Evolutionary conservation across 2,329 filamentous ascomycete genomes (phyloP).

Genomic region (Fusarium torreyae): DNA sequence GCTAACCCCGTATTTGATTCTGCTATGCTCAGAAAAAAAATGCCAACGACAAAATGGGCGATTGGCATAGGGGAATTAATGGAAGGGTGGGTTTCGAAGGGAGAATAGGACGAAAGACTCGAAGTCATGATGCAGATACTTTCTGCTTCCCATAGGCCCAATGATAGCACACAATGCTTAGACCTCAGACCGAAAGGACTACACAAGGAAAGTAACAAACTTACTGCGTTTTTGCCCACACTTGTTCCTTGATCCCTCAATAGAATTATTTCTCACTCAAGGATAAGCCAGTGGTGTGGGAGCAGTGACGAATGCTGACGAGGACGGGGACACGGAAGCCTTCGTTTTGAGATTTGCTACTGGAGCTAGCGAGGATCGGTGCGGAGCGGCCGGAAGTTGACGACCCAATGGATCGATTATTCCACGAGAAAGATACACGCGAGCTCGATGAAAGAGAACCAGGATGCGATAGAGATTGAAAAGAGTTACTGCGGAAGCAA

Average conservation of each 20-base stretch:
- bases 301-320: constrained; percentile 45
- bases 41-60: constrained; percentile 39
- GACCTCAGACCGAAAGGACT: neutral
- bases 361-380: constrained; percentile 46
- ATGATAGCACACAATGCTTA: constrained; percentile 6
- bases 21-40: constrained; percentile 33
- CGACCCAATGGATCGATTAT: constrained; percentile 32
- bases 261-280: constrained; percentile 31
- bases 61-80: constrained; percentile 34
- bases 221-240: constrained; percentile 28
- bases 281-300: constrained; percentile 42
- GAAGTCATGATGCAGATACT: constrained; percentile 28
- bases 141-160: constrained; percentile 13
- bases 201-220: constrained; percentile 18
- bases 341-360: constrained; percentile 36
- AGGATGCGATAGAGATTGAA: constrained; percentile 17
- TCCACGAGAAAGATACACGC: constrained; percentile 32
- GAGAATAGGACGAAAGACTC: constrained; percentile 31
- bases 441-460: constrained; percentile 33
- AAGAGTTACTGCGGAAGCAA: constrained; percentile 10
- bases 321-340: constrained; percentile 26
- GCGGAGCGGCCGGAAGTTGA: constrained; percentile 40
- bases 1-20: constrained; percentile 31
- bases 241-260: constrained; percentile 22
- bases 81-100: constrained; percentile 38